These are phyloP conservation scores for Pestalotiopsis sp. DNA, from an alignment of 2,329 filamentous ascomycete genomes.

Conservation along the genomic window DNA sequence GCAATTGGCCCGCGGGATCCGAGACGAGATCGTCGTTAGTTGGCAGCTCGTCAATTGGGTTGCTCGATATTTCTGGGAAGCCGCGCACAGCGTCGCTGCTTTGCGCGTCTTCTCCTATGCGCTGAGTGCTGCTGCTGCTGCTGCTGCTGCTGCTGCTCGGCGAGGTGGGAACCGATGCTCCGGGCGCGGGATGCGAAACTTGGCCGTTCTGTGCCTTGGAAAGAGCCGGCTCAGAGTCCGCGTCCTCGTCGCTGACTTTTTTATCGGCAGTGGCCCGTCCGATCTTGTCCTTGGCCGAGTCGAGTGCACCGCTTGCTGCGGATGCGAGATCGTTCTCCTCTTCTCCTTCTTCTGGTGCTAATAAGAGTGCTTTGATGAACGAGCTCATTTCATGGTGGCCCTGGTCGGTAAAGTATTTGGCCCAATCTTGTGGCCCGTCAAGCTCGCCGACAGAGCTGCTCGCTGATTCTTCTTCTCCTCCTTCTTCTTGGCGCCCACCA, in stretches of 20 bases:
- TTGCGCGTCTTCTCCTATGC: background rate
- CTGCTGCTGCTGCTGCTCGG: background rate
- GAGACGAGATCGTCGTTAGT: slow-evolving; percentile 1
- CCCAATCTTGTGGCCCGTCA: slow-evolving; percentile 22
- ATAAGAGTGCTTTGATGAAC: slow-evolving; percentile 27
- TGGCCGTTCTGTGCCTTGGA: background rate
- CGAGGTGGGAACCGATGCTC: background rate
- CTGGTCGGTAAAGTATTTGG: slow-evolving; percentile 29
- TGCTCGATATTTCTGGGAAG: background rate
- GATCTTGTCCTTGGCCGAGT: background rate
- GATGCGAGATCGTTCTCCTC: background rate
- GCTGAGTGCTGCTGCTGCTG: background rate
- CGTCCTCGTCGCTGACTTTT: slow-evolving; percentile 9
- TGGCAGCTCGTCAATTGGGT: slow-evolving; percentile 1
- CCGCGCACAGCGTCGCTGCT: background rate
- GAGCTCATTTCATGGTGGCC: slow-evolving; percentile 31
- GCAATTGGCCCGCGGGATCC: background rate
- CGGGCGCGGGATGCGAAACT: background rate
- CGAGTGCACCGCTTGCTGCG: background rate
- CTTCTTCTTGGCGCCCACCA: background rate
- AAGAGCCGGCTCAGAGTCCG: background rate
- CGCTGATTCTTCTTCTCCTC: background rate
- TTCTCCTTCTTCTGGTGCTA: slow-evolving; percentile 7
- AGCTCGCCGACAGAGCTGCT: background rate
- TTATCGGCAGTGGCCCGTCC: background rate